Evolutionary conservation across 768 basidiomycete species (phyloP).

Genomic region (Neoboletus magnificus): DNA sequence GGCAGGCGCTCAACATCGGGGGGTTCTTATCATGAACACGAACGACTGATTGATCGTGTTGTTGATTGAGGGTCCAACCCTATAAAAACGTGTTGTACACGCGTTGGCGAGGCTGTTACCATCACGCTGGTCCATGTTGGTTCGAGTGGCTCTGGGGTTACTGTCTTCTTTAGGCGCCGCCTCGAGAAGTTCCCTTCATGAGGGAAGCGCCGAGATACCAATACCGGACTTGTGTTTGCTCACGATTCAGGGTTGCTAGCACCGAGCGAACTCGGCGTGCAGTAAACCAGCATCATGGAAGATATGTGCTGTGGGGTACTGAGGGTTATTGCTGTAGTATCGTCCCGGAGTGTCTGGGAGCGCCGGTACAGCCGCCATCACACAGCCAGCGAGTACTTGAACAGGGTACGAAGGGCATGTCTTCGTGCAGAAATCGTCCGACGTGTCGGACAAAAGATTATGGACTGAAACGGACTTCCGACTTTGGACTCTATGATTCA

Average conservation of each 20-base stretch:
- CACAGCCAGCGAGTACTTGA: background rate
- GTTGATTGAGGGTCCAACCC: slow-evolving; percentile 35
- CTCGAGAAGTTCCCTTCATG: slow-evolving; percentile 14
- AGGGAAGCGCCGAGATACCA: slow-evolving; percentile 8
- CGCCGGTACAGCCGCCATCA: background rate
- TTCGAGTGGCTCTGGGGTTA: slow-evolving; percentile 21
- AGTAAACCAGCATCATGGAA: slow-evolving; percentile 4
- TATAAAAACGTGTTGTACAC: slow-evolving; percentile 36
- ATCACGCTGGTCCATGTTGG: slow-evolving; percentile 5
- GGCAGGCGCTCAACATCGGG: slow-evolving; percentile 14
- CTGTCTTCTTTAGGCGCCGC: slow-evolving; percentile 18
- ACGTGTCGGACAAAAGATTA: background rate
- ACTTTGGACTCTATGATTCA: background rate
- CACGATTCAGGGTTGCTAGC: background rate
- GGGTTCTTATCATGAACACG: slow-evolving; percentile 29
- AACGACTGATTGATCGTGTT: slow-evolving; percentile 26
- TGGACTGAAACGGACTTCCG: background rate
- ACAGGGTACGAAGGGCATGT: background rate
- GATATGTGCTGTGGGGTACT: background rate
- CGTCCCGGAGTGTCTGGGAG: background rate
- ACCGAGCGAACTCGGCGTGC: slow-evolving; percentile 3
- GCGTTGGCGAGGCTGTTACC: slow-evolving; percentile 33
- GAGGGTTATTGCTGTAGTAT: background rate
- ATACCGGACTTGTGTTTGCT: slow-evolving; percentile 12
- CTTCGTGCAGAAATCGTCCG: background rate